phyloP scores from a whole-genome alignment of 768 basidiomycete species.

The Terana coerulea region DNA sequence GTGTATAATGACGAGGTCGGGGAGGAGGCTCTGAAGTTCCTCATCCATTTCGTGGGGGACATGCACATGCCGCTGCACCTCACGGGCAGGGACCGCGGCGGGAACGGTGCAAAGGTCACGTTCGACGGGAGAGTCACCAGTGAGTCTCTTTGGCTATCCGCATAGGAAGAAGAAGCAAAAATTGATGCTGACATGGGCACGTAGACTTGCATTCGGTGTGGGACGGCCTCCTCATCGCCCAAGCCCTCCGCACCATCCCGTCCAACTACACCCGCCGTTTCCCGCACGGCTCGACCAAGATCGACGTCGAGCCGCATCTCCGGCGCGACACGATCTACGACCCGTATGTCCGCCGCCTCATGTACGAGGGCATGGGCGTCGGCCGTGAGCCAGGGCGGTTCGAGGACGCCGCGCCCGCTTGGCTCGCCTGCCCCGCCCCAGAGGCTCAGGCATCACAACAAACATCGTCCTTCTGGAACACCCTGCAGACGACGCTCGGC shows the following conservation, averaged over 20 bases:
- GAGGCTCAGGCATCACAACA: slow-evolving; percentile 7
- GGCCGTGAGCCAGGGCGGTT: slow-evolving; percentile 38
- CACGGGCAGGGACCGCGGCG: slow-evolving; percentile 82
- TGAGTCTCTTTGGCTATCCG: slow-evolving; percentile 32
- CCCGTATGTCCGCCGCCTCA: slow-evolving; percentile 79
- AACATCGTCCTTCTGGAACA: neutral
- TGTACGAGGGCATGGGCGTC: slow-evolving; percentile 77
- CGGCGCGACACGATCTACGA: slow-evolving; percentile 80
- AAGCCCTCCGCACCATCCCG: slow-evolving; percentile 70
- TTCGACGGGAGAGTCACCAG: slow-evolving; percentile 74
- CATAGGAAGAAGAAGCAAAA: no score
- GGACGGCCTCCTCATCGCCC: slow-evolving; percentile 81
- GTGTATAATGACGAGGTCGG: slow-evolving; percentile 31
- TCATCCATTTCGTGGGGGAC: slow-evolving; percentile 92
- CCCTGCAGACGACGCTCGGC: slow-evolving; percentile 16
- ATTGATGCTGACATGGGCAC: neutral
- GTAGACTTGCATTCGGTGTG: slow-evolving; percentile 83
- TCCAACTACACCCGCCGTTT: slow-evolving; percentile 76
- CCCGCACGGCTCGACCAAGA: slow-evolving; percentile 59
- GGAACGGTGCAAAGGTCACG: slow-evolving; percentile 72
- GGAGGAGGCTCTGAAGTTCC: slow-evolving; percentile 85
- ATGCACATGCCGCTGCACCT: slow-evolving; percentile 94
- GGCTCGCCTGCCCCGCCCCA: slow-evolving; percentile 63
- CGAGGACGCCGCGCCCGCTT: slow-evolving; percentile 51
- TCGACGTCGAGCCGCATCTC: slow-evolving; percentile 38